These are phyloP conservation scores for Lentinula raphanica DNA, from an alignment of 768 basidiomycete genomes.

Conservation along the genomic window DNA sequence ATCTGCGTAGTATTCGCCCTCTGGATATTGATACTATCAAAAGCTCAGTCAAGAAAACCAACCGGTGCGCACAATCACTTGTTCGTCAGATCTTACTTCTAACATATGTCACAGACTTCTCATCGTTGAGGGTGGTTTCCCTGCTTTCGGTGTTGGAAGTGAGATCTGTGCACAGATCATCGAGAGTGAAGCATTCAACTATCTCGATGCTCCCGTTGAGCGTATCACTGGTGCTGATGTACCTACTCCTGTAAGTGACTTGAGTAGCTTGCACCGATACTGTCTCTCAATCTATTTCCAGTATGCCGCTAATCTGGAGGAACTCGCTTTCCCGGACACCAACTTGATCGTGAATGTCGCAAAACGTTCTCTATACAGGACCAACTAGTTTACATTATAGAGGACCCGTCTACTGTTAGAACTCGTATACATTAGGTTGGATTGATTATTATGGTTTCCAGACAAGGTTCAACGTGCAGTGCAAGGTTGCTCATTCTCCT, in stretches of 20 bases:
- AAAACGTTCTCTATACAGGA: slow-evolving; percentile 87
- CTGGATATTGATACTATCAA: slow-evolving; percentile 98
- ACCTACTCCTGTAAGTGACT: slow-evolving; percentile 79
- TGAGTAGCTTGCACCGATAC: slow-evolving; percentile 7
- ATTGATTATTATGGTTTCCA: not conserved
- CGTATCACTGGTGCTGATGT: slow-evolving; percentile 96
- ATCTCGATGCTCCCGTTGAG: slow-evolving; percentile 97
- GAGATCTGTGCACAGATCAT: slow-evolving; percentile 98
- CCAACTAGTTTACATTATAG: slow-evolving; percentile 48
- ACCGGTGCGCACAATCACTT: slow-evolving; percentile 51
- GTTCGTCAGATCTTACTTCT: not conserved
- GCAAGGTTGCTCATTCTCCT: too few species aligned
- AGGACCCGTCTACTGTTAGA: not conserved
- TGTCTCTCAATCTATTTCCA: slow-evolving; percentile 32
- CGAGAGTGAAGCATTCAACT: slow-evolving; percentile 97
- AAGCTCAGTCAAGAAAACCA: slow-evolving; percentile 97
- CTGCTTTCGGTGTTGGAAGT: slow-evolving; percentile 95
- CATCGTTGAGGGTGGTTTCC: slow-evolving; percentile 98
- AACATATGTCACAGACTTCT: slow-evolving; percentile 74
- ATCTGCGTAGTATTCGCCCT: slow-evolving; percentile 92
- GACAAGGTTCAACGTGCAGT: too few species aligned
- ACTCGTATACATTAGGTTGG: not conserved
- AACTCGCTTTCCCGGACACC: slow-evolving; percentile 90
- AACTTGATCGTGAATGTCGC: slow-evolving; percentile 89
- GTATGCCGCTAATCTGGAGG: slow-evolving; percentile 90